Conservation (phyloP, 2,329 filamentous ascomycete species). For the Teratosphaeria gauchensis region DNA sequence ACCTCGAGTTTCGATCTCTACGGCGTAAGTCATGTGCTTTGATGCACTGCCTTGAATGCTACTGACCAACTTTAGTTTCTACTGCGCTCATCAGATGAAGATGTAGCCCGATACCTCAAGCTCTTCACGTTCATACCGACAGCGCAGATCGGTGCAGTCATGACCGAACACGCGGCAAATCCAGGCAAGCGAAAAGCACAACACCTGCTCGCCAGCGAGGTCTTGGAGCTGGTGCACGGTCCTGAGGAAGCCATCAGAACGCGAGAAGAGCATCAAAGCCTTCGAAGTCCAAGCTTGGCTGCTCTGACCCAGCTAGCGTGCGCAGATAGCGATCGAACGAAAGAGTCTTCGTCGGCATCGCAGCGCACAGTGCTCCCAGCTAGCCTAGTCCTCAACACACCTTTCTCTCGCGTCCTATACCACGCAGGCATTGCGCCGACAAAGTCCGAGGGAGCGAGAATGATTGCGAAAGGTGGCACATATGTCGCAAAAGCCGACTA, state of each 20-base stretch:
- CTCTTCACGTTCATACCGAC: conserved; percentile 83
- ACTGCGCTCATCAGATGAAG: conserved; percentile 67
- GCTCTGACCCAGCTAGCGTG: conserved; percentile 6
- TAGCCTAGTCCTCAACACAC: conserved; percentile 17
- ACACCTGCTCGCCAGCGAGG: conserved; percentile 71
- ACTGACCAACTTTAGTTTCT: conserved; percentile 54
- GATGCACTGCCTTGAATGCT: background rate
- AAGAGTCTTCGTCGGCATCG: background rate
- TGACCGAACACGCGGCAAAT: conserved; percentile 57
- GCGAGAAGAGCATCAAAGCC: conserved; percentile 44
- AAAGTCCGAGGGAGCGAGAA: conserved; percentile 21
- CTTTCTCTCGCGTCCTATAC: conserved; percentile 22
- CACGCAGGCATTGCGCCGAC: conserved; percentile 22
- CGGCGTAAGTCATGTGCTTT: conserved; percentile 36
- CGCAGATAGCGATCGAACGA: too few relatives aligned
- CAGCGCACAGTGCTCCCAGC: conserved; percentile 17
- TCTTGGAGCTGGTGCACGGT: conserved; percentile 72
- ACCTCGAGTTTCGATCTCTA: conserved; percentile 82
- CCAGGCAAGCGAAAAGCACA: conserved; percentile 70
- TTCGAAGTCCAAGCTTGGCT: conserved; percentile 24
- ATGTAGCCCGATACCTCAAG: conserved; percentile 73
- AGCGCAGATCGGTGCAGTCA: conserved; percentile 54
- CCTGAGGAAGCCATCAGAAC: conserved; percentile 52
- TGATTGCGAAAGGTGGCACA: conserved; percentile 23
- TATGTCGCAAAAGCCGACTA: conserved; percentile 19